Conservation (phyloP, 148 eudicot genomes). For the Nepenthes mirabilis region DNA sequence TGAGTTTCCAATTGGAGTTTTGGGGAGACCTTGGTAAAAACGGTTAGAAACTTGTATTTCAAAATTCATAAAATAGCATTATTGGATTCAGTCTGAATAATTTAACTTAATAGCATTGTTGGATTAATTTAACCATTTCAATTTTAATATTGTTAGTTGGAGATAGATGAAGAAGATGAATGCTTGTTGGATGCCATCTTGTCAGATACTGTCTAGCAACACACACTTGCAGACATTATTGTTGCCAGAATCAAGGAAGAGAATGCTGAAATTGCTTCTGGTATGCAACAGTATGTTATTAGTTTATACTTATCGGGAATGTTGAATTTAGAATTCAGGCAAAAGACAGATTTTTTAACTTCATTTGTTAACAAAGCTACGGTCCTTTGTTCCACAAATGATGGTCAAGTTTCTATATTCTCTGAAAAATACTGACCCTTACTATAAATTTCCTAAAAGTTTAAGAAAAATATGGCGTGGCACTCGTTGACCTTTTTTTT, state of each 20-base stretch:
- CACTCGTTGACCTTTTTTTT: too few species aligned
- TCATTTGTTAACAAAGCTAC: not conserved
- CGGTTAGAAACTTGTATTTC: too few species aligned
- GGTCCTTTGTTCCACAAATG: too few species aligned
- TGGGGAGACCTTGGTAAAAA: too few species aligned
- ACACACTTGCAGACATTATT: slow-evolving; percentile 68
- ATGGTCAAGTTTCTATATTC: not conserved
- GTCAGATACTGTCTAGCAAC: slow-evolving; percentile 44
- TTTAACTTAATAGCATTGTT: too few species aligned
- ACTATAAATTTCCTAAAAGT: not conserved
- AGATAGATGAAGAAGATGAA: slow-evolving; percentile 74
- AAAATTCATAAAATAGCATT: too few species aligned
- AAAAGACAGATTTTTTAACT: not conserved
- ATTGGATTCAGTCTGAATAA: too few species aligned
- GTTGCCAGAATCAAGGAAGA: slow-evolving; percentile 53
- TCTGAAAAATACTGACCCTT: not conserved
- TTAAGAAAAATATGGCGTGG: not conserved
- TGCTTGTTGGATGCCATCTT: slow-evolving; percentile 71
- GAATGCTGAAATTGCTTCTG: slow-evolving; percentile 54
- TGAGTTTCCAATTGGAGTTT: too few species aligned
- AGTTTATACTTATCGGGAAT: not conserved
- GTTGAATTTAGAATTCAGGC: slow-evolving; percentile 26
- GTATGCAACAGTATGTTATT: slow-evolving; percentile 7
- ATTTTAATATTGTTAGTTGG: not conserved
- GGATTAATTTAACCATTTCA: too few species aligned